phyloP scores from a whole-genome alignment of 2,329 filamentous ascomycete genomes.

The Corniculantispora saksenae region DNA sequence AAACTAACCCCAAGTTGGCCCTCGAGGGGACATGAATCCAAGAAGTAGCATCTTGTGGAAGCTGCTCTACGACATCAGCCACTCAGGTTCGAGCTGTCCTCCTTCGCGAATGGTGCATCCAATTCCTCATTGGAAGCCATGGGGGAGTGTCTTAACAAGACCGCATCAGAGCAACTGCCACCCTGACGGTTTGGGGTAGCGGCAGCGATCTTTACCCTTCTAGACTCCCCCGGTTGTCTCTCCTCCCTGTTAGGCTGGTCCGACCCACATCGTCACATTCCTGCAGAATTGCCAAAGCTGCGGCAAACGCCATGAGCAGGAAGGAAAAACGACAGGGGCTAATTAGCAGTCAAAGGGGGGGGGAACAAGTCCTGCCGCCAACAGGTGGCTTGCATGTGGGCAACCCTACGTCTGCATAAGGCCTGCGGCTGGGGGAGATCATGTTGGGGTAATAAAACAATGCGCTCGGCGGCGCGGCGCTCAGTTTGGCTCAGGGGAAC shows the following conservation, averaged over 20 bases:
- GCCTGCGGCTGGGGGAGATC: too few species aligned
- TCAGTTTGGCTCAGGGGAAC: too few species aligned
- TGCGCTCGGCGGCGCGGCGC: too few species aligned
- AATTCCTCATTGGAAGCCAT: neutral
- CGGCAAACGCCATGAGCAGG: too few species aligned
- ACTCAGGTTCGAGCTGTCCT: neutral
- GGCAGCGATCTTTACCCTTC: conserved; percentile 4
- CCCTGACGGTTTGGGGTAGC: neutral
- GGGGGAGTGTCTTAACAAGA: conserved; percentile 1
- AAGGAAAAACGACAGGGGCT: too few species aligned
- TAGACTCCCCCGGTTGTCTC: conserved; percentile 4
- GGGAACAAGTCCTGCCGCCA: too few species aligned
- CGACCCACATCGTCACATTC: too few species aligned
- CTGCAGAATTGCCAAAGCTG: too few species aligned
- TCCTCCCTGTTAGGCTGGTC: neutral
- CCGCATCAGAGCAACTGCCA: neutral
- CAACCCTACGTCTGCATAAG: too few species aligned
- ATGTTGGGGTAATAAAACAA: too few species aligned
- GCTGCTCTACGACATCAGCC: neutral
- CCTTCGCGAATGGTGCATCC: neutral
- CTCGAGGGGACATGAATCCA: neutral
- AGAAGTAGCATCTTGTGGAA: neutral
- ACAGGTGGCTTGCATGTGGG: too few species aligned
- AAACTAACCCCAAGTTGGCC: neutral
- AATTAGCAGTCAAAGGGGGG: too few species aligned